Percentiles rank a stretch among this genome's conserved stretches.
phyloP scores from a whole-genome alignment of 495 filamentous ascomycete genomes.

The Extremus antarcticus region DNA sequence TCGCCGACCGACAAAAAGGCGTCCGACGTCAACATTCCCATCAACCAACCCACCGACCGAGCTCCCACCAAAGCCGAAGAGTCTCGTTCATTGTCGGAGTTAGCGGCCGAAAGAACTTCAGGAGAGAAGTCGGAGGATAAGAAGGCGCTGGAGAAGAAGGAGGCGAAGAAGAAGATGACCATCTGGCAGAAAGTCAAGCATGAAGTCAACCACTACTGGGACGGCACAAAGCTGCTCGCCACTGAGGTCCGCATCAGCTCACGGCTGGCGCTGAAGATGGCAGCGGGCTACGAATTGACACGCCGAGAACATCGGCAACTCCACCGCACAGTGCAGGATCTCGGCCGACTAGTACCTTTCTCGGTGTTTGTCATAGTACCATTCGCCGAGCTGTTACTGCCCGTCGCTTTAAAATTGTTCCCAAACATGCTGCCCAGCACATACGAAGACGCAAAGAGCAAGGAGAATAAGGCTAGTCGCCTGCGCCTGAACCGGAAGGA shows the following conservation, averaged over 20 bases:
- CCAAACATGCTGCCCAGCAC: constrained; percentile 95
- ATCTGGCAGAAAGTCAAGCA: constrained; percentile 86
- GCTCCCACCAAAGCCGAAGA: constrained; percentile 38
- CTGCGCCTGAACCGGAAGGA: constrained; percentile 84
- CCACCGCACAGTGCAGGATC: constrained; percentile 82
- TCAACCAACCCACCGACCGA: constrained; percentile 31
- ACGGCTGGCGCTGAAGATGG: constrained; percentile 90
- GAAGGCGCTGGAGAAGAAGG: constrained; percentile 50
- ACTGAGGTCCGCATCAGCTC: constrained; percentile 88
- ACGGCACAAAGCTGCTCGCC: constrained; percentile 94
- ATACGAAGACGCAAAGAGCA: constrained; percentile 83
- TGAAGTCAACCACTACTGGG: constrained; percentile 91
- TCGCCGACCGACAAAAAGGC: constrained; percentile 16
- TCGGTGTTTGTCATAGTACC: constrained; percentile 95
- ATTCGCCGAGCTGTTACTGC: constrained; percentile 90
- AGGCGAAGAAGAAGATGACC: constrained; percentile 76
- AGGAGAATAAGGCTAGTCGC: constrained; percentile 73
- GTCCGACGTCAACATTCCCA: constrained; percentile 22
- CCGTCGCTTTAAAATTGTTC: constrained; percentile 86
- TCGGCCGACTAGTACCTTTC: constrained; percentile 87
- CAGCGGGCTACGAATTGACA: constrained; percentile 90
- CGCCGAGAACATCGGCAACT: constrained; percentile 87
- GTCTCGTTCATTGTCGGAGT: constrained; percentile 34
- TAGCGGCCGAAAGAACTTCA: constrained; percentile 37
- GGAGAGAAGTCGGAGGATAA: constrained; percentile 40